Percentiles rank a stretch among this genome's conserved stretches.
Conservation (phyloP, 2,329 filamentous ascomycete genomes). For the Fusarium domesticum region DNA sequence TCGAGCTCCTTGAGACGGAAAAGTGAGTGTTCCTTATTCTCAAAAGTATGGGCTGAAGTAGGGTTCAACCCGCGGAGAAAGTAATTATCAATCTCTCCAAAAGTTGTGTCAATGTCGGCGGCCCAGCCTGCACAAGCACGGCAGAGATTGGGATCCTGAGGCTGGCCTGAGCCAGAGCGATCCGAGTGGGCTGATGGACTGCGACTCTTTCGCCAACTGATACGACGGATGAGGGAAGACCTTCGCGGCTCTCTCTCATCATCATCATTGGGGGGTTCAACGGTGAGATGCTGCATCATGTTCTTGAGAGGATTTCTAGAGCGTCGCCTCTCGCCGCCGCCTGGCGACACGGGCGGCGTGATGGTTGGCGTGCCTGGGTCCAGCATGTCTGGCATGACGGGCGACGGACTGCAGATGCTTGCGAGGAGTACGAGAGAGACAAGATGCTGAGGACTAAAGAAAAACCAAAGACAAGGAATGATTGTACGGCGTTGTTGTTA, state of each 20-base stretch:
- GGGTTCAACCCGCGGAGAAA: conserved; percentile 31
- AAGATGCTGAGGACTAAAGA: not conserved
- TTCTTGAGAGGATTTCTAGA: conserved; percentile 37
- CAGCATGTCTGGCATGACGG: conserved; percentile 31
- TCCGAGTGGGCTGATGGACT: conserved; percentile 37
- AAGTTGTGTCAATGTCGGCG: conserved; percentile 33
- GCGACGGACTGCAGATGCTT: not conserved
- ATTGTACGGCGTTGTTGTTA: conserved; percentile 10
- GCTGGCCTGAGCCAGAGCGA: conserved; percentile 21
- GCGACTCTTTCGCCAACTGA: conserved; percentile 37
- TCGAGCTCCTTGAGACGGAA: conserved; percentile 29
- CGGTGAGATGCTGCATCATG: conserved; percentile 39
- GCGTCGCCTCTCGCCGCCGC: conserved; percentile 30
- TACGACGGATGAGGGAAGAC: conserved; percentile 34
- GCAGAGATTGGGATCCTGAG: conserved; percentile 33
- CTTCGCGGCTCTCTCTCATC: conserved; percentile 28
- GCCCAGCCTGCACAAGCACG: conserved; percentile 33
- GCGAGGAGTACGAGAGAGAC: too few species aligned
- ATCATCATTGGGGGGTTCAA: conserved; percentile 32
- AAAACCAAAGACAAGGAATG: not conserved
- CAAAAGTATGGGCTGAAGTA: conserved; percentile 31
- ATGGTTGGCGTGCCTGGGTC: conserved; percentile 25
- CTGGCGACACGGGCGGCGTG: conserved; percentile 23
- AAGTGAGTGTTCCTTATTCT: conserved; percentile 32
- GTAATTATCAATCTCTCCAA: conserved; percentile 32